Base-by-base conservation (phyloP, 2,329 filamentous ascomycete species). In the Colletotrichum sp. region DNA sequence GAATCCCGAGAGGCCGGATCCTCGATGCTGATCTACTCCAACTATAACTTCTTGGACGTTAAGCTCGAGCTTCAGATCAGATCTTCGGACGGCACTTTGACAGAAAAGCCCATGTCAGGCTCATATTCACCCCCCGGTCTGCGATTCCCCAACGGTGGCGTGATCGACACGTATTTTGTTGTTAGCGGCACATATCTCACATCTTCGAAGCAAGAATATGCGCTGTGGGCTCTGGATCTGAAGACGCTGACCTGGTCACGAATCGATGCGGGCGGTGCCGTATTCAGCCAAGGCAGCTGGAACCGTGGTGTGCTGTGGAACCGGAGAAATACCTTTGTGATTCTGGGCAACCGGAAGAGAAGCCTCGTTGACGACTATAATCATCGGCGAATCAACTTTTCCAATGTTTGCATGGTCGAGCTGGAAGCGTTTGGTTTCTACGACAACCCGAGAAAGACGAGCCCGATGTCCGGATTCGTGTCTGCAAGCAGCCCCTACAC, bases 281-380 rank as follows among this genome's bases (percentile, higher is more conserved):
- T 99, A 5, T 99, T 99, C 84, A 96, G 95, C 81, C 95, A 98
- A 83, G 97, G 97, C 61, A 99, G 96, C 84, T 99, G 97, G 97
- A 99, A 99, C 82, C 91, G 97, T 74, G 97, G 97, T 55, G 92
- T 99, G 34, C 85, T 99, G 9, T 99, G 97, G 97, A 95, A 95
- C 81, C 92, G 96, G 59, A 92, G 97, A 78, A 99, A 98, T 82
- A 95, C 95, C 0, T 99, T 99, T 86, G 96, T 99, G 39, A 96
- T 99, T 78, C 89, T 99, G 49, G 97, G 97, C 63, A 98, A 98
- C 84, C 92, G 97, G 49, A 98, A 98, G 85, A 90, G 97, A 77
- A 98, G 95, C 79, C 89, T 99, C 36, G 96, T 99, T 1, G 96
- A 99, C 80, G 97, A 99, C 84, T 99, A 99, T 85, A 99, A 99